Conservation (phyloP, 345 rosid genomes). For the Salix udensis region DNA sequence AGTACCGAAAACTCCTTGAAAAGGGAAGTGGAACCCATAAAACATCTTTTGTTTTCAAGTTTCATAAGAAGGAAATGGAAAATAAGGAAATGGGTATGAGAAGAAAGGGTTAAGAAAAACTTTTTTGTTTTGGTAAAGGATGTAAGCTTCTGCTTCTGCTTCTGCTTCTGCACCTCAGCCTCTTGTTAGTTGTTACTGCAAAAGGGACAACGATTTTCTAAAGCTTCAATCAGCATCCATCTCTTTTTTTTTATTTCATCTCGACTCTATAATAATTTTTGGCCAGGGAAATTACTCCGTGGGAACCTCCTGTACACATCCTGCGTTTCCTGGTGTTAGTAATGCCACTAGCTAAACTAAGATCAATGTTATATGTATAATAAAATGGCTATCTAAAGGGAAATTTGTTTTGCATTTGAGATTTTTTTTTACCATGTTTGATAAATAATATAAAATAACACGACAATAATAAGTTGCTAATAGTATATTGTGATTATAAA, state of each 20-base stretch:
- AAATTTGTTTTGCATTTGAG: too few species aligned
- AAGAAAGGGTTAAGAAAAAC: constrained; percentile 16
- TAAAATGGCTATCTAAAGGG: too few species aligned
- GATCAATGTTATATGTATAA: too few species aligned
- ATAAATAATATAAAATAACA: too few species aligned
- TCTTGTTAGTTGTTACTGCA: too few species aligned
- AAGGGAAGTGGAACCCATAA: constrained; percentile 6
- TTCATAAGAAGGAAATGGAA: not conserved
- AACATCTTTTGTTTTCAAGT: constrained; percentile 10
- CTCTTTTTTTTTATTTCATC: not conserved
- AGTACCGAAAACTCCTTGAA: not conserved
- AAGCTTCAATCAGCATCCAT: not conserved
- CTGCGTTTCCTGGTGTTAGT: not conserved
- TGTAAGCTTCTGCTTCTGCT: not conserved
- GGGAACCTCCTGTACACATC: not conserved
- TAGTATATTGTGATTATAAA: too few species aligned
- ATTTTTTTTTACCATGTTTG: too few species aligned
- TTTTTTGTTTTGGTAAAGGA: constrained; percentile 2
- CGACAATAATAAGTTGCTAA: too few species aligned
- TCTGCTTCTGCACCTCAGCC: too few species aligned
- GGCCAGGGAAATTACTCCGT: not conserved
- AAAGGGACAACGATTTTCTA: not conserved
- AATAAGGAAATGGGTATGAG: not conserved
- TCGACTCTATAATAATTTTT: not conserved
- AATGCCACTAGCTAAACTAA: too few species aligned